Conservation (phyloP, 805 yeast genomes). For the Lipomyces starkeyi region DNA sequence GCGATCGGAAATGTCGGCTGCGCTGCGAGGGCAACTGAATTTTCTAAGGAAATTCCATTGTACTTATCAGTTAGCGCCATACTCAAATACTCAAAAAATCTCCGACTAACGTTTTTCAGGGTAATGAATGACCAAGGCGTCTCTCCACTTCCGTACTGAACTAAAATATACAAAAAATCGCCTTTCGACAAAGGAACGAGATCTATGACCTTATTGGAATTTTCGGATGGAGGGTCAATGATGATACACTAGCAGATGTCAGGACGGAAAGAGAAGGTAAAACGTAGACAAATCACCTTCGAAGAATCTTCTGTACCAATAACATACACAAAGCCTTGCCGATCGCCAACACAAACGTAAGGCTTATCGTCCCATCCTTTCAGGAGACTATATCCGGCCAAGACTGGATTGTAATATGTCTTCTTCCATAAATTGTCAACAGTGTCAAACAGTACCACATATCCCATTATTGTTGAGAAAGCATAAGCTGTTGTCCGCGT, state of each 20-base stretch:
- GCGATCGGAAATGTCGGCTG: slow-evolving; percentile 64
- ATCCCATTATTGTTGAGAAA: slow-evolving; percentile 43
- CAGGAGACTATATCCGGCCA: slow-evolving; percentile 53
- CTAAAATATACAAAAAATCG: slow-evolving; percentile 46
- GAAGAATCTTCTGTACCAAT: slow-evolving; percentile 21
- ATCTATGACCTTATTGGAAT: slow-evolving; percentile 22
- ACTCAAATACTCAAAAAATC: slow-evolving; percentile 38
- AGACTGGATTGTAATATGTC: slow-evolving; percentile 40
- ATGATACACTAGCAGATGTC: slow-evolving; percentile 15
- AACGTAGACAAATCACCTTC: not conserved
- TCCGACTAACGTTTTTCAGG: slow-evolving; percentile 40
- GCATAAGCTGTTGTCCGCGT: slow-evolving; percentile 26
- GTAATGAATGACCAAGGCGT: slow-evolving; percentile 56
- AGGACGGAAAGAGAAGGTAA: not conserved
- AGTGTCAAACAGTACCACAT: slow-evolving; percentile 21
- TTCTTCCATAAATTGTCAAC: slow-evolving; percentile 43
- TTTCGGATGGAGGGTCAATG: slow-evolving; percentile 19
- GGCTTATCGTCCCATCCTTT: slow-evolving; percentile 46
- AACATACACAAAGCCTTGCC: slow-evolving; percentile 45
- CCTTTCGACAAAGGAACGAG: slow-evolving; percentile 33
- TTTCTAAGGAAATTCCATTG: slow-evolving; percentile 6
- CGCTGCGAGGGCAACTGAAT: slow-evolving; percentile 36
- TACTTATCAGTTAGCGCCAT: slow-evolving; percentile 1
- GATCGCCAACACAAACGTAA: slow-evolving; percentile 40
- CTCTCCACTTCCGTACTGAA: slow-evolving; percentile 72